Evolutionary conservation across 2,329 filamentous ascomycete genomes (phyloP), one percentile per base, ranked within the genome.

Genomic region (Ceratocystis colombiana): DNA sequence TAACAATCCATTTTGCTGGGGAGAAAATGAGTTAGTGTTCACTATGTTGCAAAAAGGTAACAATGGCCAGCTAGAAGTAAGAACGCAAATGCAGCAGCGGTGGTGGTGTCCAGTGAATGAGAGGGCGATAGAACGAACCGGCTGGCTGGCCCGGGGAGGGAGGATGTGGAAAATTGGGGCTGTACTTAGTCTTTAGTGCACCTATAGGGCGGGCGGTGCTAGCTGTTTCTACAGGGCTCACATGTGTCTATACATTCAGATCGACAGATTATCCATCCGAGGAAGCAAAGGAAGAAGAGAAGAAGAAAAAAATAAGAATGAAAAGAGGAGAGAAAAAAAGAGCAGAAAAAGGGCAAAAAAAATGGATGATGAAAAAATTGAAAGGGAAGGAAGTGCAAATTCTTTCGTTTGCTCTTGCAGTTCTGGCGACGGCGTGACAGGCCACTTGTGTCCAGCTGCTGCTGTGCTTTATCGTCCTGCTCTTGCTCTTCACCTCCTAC

Each of bases 161-260:
- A 37, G 37, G 37, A 15, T 41, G 10, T 4, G 10, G 37, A 41
- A 41, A 41, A 41, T 10, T 4, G 37, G 37, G 37, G 10, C 37
- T 41, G 37, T 41, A 41, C 37, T 12, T 41, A 12, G 10, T 12
- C 3, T 41, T 41, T 41, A 41, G 37, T 15, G 37, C 37, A 41
- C 12, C 37, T 12, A 41, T 41, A 41, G 28, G 28, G 28, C 28
- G 28, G 28, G 28, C 28, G 28, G 28, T 4, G 37, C 37, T 41
- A 41, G 12, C 37, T 41, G 37, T 15, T 15, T 41, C 37, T 41
- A 41, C 37, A 41, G 37, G 37, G 37, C 37, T 41, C 37, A 61
- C 33, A 61, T 61, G 33, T 61, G 33, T 61, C 25, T 61, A 61
- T 37, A 62, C 20, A 62, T 62, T 20, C 41, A 45, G 33, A 62